Evolutionary conservation across 2,329 filamentous ascomycete species (phyloP).

Genomic region (Pseudohalonectria lignicola): DNA sequence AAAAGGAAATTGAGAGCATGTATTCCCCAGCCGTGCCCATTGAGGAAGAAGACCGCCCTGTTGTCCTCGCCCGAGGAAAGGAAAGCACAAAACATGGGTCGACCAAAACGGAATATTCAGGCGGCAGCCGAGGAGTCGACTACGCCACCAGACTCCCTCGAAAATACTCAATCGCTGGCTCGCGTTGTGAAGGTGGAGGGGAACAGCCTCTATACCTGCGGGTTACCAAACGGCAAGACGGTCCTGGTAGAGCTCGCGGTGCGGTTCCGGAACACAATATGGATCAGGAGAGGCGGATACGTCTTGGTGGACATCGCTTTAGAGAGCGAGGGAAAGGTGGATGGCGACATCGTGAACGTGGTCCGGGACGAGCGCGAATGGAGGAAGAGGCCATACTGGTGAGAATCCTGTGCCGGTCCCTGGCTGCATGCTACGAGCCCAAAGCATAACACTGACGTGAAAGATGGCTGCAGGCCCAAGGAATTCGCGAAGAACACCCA

Average conservation of each 20-base stretch:
- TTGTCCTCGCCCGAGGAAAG: not conserved
- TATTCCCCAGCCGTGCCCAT: too few relatives aligned
- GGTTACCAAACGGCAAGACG: conserved; percentile 53
- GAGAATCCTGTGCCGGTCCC: conserved; percentile 11
- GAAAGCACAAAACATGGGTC: conserved; percentile 43
- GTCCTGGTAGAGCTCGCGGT: conserved; percentile 69
- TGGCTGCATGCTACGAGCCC: not conserved
- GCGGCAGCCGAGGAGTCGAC: conserved; percentile 65
- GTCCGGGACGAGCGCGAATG: conserved; percentile 85
- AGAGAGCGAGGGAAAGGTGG: conserved; percentile 63
- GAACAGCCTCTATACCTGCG: conserved; percentile 79
- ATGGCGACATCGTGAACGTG: conserved; percentile 85
- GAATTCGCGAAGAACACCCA: conserved; percentile 57
- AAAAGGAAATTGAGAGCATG: too few relatives aligned
- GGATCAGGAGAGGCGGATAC: conserved; percentile 82
- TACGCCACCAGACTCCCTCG: conserved; percentile 47
- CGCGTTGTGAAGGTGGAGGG: conserved; percentile 74
- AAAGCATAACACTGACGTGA: conserved; percentile 12
- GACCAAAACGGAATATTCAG: conserved; percentile 65
- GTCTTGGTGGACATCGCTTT: conserved; percentile 67
- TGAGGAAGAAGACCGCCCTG: too few relatives aligned
- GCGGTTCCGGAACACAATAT: conserved; percentile 83
- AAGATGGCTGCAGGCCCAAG: conserved; percentile 52
- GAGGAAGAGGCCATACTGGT: conserved; percentile 88
- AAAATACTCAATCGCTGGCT: conserved; percentile 56